Percentiles rank a stretch among this genome's conserved stretches.
phyloP scores from a whole-genome alignment of 345 rosid species.

The Excoecaria agallocha region DNA sequence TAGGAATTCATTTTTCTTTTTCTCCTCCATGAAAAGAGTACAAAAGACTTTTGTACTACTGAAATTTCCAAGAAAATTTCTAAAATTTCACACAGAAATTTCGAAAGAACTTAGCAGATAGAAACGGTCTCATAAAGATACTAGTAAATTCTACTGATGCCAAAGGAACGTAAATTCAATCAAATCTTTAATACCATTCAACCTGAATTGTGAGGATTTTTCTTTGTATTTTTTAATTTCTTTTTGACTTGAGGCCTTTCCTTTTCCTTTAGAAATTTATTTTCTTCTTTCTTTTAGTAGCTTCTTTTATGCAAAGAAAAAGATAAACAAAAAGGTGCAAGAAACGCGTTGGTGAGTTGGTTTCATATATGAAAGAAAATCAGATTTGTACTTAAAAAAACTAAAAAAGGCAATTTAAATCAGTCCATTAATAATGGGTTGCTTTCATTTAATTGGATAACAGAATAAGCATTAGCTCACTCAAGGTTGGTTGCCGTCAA shows the following conservation, averaged over 20 bases:
- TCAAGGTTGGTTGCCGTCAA: not conserved
- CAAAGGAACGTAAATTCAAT: not conserved
- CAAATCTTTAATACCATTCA: not conserved
- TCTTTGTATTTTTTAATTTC: not conserved
- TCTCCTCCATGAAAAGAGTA: no score
- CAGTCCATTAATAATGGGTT: constrained; percentile 3
- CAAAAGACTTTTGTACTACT: no score
- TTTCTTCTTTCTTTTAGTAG: not conserved
- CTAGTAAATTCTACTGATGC: no score
- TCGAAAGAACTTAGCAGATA: no score
- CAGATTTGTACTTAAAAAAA: not conserved
- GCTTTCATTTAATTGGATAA: not conserved
- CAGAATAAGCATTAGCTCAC: not conserved
- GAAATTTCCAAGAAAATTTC: no score
- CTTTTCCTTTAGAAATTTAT: not conserved
- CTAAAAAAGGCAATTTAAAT: not conserved
- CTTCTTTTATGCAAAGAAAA: not conserved
- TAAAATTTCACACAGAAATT: no score
- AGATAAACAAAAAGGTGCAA: not conserved
- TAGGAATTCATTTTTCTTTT: no score
- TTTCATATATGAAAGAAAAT: not conserved
- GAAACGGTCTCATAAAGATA: no score
- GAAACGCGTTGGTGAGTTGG: constrained; percentile 3
- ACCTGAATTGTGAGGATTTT: not conserved
- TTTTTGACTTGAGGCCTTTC: not conserved